Evolutionary conservation across 305 asterid genomes (phyloP).

Genomic region (Solanum hybrid): DNA sequence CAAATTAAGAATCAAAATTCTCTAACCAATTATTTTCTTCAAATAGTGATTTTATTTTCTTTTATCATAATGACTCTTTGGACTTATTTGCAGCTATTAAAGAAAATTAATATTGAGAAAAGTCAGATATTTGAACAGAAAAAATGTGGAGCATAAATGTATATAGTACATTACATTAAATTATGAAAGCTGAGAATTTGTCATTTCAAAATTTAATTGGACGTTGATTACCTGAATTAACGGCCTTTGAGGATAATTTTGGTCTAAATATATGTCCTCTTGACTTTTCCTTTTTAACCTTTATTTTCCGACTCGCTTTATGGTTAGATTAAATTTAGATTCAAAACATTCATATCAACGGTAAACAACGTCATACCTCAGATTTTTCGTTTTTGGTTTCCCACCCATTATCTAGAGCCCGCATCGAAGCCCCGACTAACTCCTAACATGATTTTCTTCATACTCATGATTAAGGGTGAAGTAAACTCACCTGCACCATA

Average conservation of each 20-base stretch:
- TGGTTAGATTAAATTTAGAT: neutral
- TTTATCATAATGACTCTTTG: conserved; percentile 1
- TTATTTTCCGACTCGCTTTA: neutral
- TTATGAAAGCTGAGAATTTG: neutral
- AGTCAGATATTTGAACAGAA: conserved; percentile 21
- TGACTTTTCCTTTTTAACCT: neutral
- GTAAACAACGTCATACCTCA: neutral
- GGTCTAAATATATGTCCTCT: neutral
- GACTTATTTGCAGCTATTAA: conserved; percentile 16
- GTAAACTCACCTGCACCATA: neutral
- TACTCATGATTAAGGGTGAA: neutral
- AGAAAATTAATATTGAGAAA: conserved; percentile 14
- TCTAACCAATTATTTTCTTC: neutral
- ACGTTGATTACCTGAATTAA: conserved; percentile 23
- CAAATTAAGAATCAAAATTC: neutral
- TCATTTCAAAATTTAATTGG: conserved; percentile 3
- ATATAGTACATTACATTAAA: neutral
- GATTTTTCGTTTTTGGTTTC: neutral
- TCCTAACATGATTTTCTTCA: too few relatives aligned
- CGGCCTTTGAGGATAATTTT: conserved; percentile 7
- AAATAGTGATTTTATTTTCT: neutral
- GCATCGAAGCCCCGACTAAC: too few relatives aligned
- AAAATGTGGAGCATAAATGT: neutral
- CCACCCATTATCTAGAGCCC: neutral
- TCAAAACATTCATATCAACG: neutral